Percentiles rank a stretch among this genome's conserved stretches.
These are phyloP conservation scores for Casaregolazyma lundiana DNA, from an alignment of 1,139 yeast species.

Conservation along the genomic window DNA sequence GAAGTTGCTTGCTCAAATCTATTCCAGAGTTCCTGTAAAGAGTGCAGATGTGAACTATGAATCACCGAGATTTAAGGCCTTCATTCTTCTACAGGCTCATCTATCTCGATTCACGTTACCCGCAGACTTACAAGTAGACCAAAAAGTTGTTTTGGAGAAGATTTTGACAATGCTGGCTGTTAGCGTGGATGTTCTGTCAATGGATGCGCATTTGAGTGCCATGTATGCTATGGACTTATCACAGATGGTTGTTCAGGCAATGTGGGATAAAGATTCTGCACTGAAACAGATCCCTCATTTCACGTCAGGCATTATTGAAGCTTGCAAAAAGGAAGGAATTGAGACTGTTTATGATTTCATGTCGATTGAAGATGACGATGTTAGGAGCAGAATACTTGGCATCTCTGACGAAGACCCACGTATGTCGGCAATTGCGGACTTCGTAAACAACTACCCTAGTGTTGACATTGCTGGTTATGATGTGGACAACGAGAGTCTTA, in stretches of 20 bases:
- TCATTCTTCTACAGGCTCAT: conserved; percentile 75
- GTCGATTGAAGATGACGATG: conserved; percentile 75
- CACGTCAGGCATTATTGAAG: conserved; percentile 47
- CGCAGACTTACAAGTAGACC: conserved; percentile 57
- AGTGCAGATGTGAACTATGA: conserved; percentile 36
- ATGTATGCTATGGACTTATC: conserved; percentile 80
- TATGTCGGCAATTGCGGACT: conserved; percentile 65
- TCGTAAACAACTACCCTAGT: conserved; percentile 87
- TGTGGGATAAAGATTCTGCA: conserved; percentile 79
- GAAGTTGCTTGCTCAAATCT: conserved; percentile 43
- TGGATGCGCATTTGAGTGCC: conserved; percentile 77
- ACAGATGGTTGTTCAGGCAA: conserved; percentile 84
- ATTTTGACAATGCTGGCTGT: conserved; percentile 56
- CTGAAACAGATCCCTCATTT: conserved; percentile 79
- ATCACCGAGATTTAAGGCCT: conserved; percentile 64
- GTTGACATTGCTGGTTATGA: conserved; percentile 61
- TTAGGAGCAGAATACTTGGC: conserved; percentile 59
- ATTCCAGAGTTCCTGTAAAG: conserved; percentile 61
- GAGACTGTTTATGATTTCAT: conserved; percentile 78
- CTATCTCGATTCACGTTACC: conserved; percentile 61
- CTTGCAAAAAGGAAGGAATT: conserved; percentile 53
- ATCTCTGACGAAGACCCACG: conserved; percentile 46
- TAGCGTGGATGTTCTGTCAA: conserved; percentile 67
- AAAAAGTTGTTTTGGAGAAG: conserved; percentile 46
- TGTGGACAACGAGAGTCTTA: conserved; percentile 39